Conservation (phyloP, 2,329 filamentous ascomycete genomes). For the Curvularia spicifera region DNA sequence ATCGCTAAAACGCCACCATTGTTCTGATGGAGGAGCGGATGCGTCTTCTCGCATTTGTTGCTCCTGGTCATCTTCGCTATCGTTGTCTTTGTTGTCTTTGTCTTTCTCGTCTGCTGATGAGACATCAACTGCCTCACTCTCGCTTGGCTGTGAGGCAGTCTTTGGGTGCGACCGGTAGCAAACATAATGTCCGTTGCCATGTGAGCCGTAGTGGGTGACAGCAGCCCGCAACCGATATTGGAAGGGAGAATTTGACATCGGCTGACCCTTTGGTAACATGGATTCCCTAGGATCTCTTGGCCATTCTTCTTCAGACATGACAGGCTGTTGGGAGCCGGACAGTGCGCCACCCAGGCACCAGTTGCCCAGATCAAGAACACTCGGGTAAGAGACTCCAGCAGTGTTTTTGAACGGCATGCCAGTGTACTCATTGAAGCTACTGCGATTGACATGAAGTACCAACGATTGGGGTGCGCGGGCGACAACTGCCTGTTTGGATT, state of each 20-base stretch:
- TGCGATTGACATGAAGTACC: constrained; percentile 88
- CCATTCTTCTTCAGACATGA: constrained; percentile 68
- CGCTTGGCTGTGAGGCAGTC: neutral
- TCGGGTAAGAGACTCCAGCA: constrained; percentile 78
- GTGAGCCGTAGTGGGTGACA: constrained; percentile 85
- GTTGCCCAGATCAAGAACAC: constrained; percentile 74
- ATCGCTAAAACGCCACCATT: constrained; percentile 93
- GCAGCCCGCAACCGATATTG: constrained; percentile 82
- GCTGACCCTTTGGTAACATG: constrained; percentile 66
- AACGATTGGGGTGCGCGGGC: constrained; percentile 81
- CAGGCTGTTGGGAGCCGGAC: constrained; percentile 34
- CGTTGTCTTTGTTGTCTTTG: neutral
- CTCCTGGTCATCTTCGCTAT: constrained; percentile 23
- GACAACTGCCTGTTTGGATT: constrained; percentile 87
- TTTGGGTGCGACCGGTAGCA: constrained; percentile 78
- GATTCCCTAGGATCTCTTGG: constrained; percentile 70
- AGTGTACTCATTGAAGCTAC: constrained; percentile 84
- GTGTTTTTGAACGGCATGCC: constrained; percentile 83
- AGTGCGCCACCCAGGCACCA: constrained; percentile 76
- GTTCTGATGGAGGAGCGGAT: constrained; percentile 40
- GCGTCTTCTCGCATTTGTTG: constrained; percentile 20
- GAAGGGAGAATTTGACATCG: constrained; percentile 45
- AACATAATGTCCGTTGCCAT: constrained; percentile 95
- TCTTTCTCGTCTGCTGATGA: constrained; percentile 5
- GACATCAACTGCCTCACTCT: constrained; percentile 4